Conservation (phyloP, 2,329 filamentous ascomycete genomes). For the Curvularia sp. region DNA sequence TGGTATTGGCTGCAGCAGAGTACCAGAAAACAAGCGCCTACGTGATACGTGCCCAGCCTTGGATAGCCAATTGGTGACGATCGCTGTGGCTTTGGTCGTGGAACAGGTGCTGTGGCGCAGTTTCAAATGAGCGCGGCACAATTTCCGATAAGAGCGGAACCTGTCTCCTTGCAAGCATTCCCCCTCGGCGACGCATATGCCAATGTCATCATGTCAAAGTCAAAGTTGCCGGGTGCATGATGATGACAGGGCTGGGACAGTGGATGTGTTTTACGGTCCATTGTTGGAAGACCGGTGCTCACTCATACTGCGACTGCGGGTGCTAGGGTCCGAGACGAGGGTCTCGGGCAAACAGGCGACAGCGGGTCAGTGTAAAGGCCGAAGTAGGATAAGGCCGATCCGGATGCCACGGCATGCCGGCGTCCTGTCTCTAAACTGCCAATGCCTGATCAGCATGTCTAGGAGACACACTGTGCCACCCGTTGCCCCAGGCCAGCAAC, state of each 20-base stretch:
- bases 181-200: neutral
- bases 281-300: neutral
- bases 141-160: neutral
- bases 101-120: constrained; percentile 8
- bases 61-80: neutral
- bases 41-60: neutral
- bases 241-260: neutral
- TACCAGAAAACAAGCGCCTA: neutral
- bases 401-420: constrained; percentile 15
- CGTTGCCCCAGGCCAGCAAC: neutral
- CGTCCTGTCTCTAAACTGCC: constrained; percentile 7
- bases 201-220: neutral
- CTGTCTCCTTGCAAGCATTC: neutral
- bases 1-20: neutral
- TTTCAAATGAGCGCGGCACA: neutral
- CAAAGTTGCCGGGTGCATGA: neutral
- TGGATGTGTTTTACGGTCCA: neutral
- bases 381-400: constrained; percentile 7
- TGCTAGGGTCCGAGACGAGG: constrained; percentile 3
- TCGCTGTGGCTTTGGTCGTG: neutral
- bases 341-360: constrained; percentile 4
- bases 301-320: neutral
- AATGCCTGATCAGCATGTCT: constrained; percentile 4
- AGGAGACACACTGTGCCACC: neutral
- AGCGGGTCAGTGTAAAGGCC: constrained; percentile 9